Evolutionary conservation across 73 alveolate genomes (phyloP).

Genomic region (Tetrahymena malaccensis): DNA sequence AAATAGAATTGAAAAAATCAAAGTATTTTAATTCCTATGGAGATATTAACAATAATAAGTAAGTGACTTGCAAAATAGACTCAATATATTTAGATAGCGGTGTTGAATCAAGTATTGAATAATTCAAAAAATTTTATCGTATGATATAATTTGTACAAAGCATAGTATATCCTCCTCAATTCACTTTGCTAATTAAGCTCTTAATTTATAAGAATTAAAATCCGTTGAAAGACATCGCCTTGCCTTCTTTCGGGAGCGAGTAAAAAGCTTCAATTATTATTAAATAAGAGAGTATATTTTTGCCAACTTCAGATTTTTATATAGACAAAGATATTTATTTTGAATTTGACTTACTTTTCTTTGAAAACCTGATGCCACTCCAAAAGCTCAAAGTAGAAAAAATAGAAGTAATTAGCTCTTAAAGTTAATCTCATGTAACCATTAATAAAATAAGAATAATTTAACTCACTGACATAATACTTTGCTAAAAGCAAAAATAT

Average conservation of each 20-base stretch:
- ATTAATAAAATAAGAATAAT: background rate
- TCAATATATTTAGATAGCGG: background rate
- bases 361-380: background rate
- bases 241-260: background rate
- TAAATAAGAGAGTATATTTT: background rate
- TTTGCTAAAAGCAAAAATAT: background rate
- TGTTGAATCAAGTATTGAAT: background rate
- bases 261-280: background rate
- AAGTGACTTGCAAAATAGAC: background rate
- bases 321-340: background rate
- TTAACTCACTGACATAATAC: background rate
- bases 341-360: background rate
- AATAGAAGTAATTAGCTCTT: background rate
- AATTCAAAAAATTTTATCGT: background rate
- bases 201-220: background rate
- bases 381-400: background rate
- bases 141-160: background rate
- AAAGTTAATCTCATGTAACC: background rate
- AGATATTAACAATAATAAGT: background rate
- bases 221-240: background rate
- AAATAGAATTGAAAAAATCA: background rate
- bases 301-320: background rate
- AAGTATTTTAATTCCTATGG: background rate
- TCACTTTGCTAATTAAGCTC: background rate
- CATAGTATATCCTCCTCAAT: background rate